phyloP scores from a whole-genome alignment of 1,284 basidiomycete genomes.

The Austroboletus rostrupii region DNA sequence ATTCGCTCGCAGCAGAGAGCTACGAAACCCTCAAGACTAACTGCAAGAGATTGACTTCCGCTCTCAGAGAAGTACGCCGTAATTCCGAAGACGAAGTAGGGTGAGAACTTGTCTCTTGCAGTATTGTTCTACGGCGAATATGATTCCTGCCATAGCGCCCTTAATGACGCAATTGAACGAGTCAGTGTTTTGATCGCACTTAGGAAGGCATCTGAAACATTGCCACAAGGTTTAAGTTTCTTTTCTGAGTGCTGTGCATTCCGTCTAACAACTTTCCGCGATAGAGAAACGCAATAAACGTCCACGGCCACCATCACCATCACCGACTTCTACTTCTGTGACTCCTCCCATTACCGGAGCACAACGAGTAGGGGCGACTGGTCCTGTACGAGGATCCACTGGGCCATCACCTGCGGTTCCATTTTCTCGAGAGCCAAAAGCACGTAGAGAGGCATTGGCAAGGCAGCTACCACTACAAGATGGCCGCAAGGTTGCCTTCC shows the following conservation, averaged over 20 bases:
- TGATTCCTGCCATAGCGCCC: constrained; percentile 44
- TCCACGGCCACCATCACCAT: constrained; percentile 64
- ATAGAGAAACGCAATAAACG: constrained; percentile 74
- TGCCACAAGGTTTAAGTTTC: constrained; percentile 46
- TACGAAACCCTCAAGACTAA: constrained; percentile 58
- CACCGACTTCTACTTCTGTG: constrained; percentile 41
- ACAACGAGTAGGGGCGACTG: constrained; percentile 46
- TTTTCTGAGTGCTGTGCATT: not conserved
- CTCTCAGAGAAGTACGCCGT: constrained; percentile 57
- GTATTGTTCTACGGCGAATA: constrained; percentile 9
- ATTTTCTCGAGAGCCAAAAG: constrained; percentile 63
- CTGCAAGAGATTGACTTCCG: constrained; percentile 57
- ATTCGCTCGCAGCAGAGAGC: constrained; percentile 61
- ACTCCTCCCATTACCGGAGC: constrained; percentile 35
- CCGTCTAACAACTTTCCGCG: constrained; percentile 1
- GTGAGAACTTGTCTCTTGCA: constrained; percentile 38
- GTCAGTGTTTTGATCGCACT: constrained; percentile 66
- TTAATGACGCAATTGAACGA: constrained; percentile 67
- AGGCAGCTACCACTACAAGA: constrained; percentile 65
- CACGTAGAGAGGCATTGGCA: constrained; percentile 54
- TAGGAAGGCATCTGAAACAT: constrained; percentile 61
- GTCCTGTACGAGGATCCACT: constrained; percentile 45
- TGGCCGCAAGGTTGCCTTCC: constrained; percentile 75
- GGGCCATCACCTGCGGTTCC: constrained; percentile 50
- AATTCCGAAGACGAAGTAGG: constrained; percentile 59